phyloP scores from a whole-genome alignment of 1,284 basidiomycete genomes.

The Ceratobasidium sp. region DNA sequence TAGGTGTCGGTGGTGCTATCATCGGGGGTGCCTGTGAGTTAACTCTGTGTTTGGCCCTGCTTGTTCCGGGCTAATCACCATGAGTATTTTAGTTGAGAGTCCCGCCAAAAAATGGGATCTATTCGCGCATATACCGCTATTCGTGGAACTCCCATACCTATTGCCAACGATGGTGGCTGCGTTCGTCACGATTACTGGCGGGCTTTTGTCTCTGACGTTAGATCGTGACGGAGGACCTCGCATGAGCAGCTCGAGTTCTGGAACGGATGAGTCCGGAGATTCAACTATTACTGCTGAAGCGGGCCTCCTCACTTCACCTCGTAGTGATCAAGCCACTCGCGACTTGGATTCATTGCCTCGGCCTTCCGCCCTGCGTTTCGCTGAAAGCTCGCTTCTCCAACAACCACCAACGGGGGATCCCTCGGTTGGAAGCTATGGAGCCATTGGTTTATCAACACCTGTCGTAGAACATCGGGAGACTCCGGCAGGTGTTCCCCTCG shows the following conservation, averaged over 20 bases:
- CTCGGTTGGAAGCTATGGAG: conserved; percentile 8
- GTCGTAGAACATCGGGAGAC: not conserved
- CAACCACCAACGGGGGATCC: not conserved
- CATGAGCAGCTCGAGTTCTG: not conserved
- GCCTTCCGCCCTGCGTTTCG: not conserved
- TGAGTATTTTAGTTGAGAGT: conserved; percentile 71
- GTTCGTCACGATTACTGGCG: conserved; percentile 79
- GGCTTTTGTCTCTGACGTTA: conserved; percentile 88
- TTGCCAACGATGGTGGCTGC: conserved; percentile 86
- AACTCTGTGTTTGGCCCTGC: not conserved
- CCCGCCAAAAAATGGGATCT: conserved; percentile 84
- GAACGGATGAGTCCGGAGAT: not conserved
- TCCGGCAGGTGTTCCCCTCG: conserved; percentile 18
- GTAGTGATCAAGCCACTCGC: not conserved
- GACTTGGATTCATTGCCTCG: not conserved
- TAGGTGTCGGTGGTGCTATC: conserved; percentile 68
- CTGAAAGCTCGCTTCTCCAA: conserved; percentile 1
- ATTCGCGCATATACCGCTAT: conserved; percentile 73
- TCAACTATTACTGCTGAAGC: not conserved
- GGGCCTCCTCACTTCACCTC: not conserved
- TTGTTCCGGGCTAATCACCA: not conserved
- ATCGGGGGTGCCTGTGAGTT: conserved; percentile 70
- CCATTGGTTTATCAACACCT: not conserved
- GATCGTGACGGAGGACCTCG: conserved; percentile 90
- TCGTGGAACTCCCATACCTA: conserved; percentile 88